Base-by-base conservation (phyloP, 2,329 filamentous ascomycete species). In the Geoglossum cookeanum region DNA sequence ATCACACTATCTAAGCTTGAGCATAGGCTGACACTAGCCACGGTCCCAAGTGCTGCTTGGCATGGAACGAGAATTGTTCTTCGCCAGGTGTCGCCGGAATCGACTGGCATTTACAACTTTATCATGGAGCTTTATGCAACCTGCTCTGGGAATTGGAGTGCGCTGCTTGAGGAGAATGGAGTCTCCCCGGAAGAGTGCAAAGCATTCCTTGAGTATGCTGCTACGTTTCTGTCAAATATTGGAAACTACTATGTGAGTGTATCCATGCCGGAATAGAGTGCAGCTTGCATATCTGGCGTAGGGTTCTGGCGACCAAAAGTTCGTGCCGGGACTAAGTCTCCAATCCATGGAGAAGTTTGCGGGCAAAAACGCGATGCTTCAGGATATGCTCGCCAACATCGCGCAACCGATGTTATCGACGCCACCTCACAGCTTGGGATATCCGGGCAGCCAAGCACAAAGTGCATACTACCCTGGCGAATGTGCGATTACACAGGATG, bases 51-150 rank as follows among this genome's bases (percentile, higher is more conserved):
- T 8, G 45, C 45, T 6, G 45, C 29, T 5, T 49, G 45, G 45
- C 45, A 49, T 15, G 87, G 87, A 58, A 85, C 80, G 60, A 79
- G 87, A 63, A 82, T 91, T 61, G 83, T 85, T n/a, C 73, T 91
- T 52, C 81, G 85, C 60, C 87, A 92, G 68, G 79, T 87, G 61
- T 91, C 86, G 0, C 85, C 85, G 39, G 87, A 92, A 71, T 86
- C 85, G 13, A 85, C 89, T 70, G 72, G 77, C 62, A 89, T 91
- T 65, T 92, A 82, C 68, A 85, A 92, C 68, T 78, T 92, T 67
- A 90, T 92, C 62, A 69, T 92, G 51, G 74, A 82, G 37, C 75
- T 92, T 29, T 76, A 91, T 71, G 81, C 78, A 63, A 73, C 75
- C 57, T 78, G 74, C 62, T 72, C 73, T 63, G 87, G 87, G 30